Evolutionary conservation across 768 basidiomycete species (phyloP).

Genomic region (Suillus brevipes): DNA sequence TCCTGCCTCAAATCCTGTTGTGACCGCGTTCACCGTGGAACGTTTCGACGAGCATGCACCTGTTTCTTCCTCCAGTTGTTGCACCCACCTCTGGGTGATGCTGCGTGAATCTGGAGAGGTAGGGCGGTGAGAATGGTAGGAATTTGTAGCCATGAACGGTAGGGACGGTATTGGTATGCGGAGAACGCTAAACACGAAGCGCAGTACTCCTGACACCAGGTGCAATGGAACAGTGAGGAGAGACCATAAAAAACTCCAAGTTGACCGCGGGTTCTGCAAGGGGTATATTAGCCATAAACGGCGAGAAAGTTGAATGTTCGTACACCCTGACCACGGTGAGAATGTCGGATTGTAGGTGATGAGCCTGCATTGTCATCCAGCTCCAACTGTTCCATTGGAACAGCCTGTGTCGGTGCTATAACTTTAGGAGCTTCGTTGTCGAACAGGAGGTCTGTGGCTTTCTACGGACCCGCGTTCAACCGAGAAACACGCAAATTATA

Average conservation of each 20-base stretch:
- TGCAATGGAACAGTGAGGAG: slow-evolving; percentile 61
- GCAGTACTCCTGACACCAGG: slow-evolving; percentile 57
- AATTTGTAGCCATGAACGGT: slow-evolving; percentile 48
- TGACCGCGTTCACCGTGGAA: slow-evolving; percentile 34
- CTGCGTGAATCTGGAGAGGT: slow-evolving; percentile 43
- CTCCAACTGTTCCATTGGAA: slow-evolving; percentile 42
- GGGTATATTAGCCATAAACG: slow-evolving; percentile 12
- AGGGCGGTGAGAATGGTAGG: slow-evolving; percentile 43
- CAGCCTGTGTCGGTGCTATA: not conserved
- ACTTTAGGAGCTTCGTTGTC: not conserved
- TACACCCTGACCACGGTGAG: slow-evolving; percentile 20
- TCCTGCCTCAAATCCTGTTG: slow-evolving; percentile 39
- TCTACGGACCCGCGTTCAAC: not conserved
- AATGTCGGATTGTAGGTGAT: slow-evolving; percentile 14
- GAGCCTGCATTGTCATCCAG: slow-evolving; percentile 53
- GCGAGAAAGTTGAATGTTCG: slow-evolving; percentile 14
- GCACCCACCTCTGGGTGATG: slow-evolving; percentile 74
- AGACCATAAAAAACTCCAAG: slow-evolving; percentile 43
- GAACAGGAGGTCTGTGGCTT: slow-evolving; percentile 12
- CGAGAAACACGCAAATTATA: not conserved
- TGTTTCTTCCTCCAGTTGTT: slow-evolving; percentile 81
- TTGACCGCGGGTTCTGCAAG: slow-evolving; percentile 17
- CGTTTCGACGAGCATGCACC: slow-evolving; percentile 65
- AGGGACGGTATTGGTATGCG: slow-evolving; percentile 67
- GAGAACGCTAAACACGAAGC: slow-evolving; percentile 65